phyloP scores from a whole-genome alignment of 2,329 filamentous ascomycete species.

The Colletotrichum sp. region DNA sequence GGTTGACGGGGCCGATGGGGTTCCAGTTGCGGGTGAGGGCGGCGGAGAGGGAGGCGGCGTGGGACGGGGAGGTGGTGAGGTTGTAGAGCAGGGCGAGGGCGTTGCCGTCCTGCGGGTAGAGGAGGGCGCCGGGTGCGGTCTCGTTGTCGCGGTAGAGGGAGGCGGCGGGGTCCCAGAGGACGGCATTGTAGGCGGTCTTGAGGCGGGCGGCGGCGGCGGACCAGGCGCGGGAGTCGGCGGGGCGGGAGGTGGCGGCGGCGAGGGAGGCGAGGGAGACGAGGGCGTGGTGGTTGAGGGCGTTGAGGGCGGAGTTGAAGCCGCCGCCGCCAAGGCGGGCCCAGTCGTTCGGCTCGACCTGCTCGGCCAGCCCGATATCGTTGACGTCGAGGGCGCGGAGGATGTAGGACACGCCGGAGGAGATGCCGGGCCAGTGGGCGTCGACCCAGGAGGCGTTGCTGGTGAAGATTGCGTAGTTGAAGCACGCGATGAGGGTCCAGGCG shows the following conservation, averaged over 20 bases:
- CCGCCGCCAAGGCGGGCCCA: conserved; percentile 34
- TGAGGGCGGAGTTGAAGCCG: conserved; percentile 34
- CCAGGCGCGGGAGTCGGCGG: conserved; percentile 9
- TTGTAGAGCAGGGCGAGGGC: conserved; percentile 46
- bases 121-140: conserved; percentile 34
- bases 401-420: conserved; percentile 34
- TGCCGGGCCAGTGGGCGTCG: conserved; percentile 44
- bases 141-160: conserved; percentile 56
- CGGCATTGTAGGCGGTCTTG: conserved; percentile 42
- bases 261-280: conserved; percentile 26
- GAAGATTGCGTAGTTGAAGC: conserved; percentile 55
- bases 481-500: conserved; percentile 55
- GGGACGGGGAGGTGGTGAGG: conserved; percentile 19
- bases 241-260: conserved; percentile 10
- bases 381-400: conserved; percentile 19
- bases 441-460: conserved; percentile 48
- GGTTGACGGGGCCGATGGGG: conserved; percentile 31
- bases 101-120: conserved; percentile 56
- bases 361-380: background rate
- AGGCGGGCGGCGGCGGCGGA: conserved; percentile 1
- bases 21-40: conserved; percentile 29
- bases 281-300: conserved; percentile 34
- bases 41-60: conserved; percentile 22
- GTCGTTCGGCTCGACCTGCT: conserved; percentile 27
- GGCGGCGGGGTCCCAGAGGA: conserved; percentile 47